phyloP scores from a whole-genome alignment of 441 rosid genomes.

The Erodium texanum region DNA sequence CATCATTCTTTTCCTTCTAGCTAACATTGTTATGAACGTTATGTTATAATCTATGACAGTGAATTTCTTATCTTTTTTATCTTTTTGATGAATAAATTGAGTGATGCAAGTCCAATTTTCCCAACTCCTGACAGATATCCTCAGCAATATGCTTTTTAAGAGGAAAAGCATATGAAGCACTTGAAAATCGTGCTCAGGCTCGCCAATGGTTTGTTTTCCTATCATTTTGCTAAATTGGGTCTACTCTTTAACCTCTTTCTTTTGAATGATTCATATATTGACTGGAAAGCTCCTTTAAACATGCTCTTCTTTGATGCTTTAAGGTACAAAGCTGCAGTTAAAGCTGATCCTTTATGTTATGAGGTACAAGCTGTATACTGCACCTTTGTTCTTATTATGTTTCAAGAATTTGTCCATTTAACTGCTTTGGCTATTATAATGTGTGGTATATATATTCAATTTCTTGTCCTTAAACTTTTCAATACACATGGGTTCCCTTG shows the following conservation, averaged over 20 bases:
- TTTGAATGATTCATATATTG: background rate
- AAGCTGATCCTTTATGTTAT: slow-evolving; percentile 88
- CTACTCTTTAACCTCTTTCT: background rate
- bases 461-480: background rate
- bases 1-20: background rate
- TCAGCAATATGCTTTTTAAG: slow-evolving; percentile 85
- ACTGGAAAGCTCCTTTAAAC: background rate
- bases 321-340: slow-evolving; percentile 94
- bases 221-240: background rate
- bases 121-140: slow-evolving; percentile 42
- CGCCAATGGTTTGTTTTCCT: slow-evolving; percentile 54
- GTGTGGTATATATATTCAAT: background rate
- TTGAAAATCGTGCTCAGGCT: slow-evolving; percentile 84
- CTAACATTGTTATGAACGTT: background rate
- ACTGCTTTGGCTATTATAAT: background rate
- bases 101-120: background rate
- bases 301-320: slow-evolving; percentile 19
- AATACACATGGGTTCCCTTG: slow-evolving; percentile 2
- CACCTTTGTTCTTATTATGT: slow-evolving; percentile 5
- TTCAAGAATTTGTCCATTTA: background rate
- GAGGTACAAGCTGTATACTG: slow-evolving; percentile 44
- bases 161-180: slow-evolving; percentile 86
- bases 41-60: background rate
- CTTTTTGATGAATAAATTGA: background rate
- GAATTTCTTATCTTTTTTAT: background rate